These are phyloP conservation scores for Micractinium sp. DNA, from an alignment of 139 green algal species.

Conservation along the genomic window DNA sequence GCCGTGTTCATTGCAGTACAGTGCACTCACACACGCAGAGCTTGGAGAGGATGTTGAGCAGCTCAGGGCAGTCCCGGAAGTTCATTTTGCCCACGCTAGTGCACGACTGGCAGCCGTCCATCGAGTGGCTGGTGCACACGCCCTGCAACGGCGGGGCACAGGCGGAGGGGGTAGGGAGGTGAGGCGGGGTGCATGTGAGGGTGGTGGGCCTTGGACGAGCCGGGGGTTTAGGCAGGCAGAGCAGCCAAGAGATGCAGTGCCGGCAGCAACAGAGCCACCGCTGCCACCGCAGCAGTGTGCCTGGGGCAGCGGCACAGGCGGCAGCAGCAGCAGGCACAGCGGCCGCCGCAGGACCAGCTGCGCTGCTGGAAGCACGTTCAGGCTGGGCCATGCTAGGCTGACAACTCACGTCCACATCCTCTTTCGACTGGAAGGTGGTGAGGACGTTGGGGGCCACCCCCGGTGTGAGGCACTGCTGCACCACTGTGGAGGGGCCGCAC, in stretches of 20 bases:
- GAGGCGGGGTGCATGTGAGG: background rate
- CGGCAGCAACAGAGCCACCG: too few species aligned
- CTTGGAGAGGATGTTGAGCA: conserved; percentile 22
- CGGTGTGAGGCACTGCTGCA: conserved; percentile 30
- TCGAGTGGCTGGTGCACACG: conserved; percentile 39
- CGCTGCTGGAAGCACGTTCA: too few species aligned
- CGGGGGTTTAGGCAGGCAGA: too few species aligned
- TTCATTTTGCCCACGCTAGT: conserved; percentile 17
- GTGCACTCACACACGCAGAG: conserved; percentile 30
- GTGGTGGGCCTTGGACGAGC: too few species aligned
- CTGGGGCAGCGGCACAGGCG: too few species aligned
- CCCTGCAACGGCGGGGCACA: background rate
- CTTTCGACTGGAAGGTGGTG: conserved; percentile 25
- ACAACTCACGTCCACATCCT: conserved; percentile 15
- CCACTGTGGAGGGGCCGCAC: conserved; percentile 16
- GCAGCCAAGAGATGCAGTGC: too few species aligned
- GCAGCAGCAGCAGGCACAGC: background rate
- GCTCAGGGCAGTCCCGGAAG: conserved; percentile 36
- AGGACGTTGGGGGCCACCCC: conserved; percentile 2
- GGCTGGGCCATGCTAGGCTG: too few species aligned
- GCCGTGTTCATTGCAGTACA: background rate
- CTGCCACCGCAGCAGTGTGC: background rate
- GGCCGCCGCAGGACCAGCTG: too few species aligned
- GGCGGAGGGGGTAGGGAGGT: background rate
- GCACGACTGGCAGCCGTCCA: conserved; percentile 44